Conservation (phyloP, 176 grass and related monocot species). For the Bromus sterilis region DNA sequence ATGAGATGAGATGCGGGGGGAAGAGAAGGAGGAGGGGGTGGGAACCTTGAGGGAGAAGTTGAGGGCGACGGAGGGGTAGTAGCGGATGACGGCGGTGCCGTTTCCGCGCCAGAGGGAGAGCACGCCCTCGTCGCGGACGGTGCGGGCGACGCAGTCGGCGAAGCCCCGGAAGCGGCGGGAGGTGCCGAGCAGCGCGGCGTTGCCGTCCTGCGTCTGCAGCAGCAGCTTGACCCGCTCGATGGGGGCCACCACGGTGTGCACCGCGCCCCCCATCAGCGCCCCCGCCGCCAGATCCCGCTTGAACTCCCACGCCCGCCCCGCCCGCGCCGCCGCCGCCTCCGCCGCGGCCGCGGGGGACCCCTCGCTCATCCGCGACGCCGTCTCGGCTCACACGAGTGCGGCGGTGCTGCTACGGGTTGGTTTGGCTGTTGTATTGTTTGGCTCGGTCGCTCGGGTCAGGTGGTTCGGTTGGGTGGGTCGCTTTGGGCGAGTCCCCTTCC, state of each 20-base stretch:
- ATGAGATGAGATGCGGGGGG: neutral
- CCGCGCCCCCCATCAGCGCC: constrained; percentile 84
- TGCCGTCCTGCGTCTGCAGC: constrained; percentile 98
- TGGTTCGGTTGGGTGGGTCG: neutral
- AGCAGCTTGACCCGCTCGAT: constrained; percentile 97
- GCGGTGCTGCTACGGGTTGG: too few species aligned
- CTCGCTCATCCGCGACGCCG: constrained; percentile 35
- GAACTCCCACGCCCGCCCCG: constrained; percentile 63
- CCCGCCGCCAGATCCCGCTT: constrained; percentile 90
- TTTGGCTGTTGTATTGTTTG: neutral
- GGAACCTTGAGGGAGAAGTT: constrained; percentile 99
- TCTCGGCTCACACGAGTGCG: neutral
- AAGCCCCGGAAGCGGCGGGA: constrained; percentile 72
- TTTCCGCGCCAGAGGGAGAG: constrained; percentile 97
- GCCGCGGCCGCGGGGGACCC: constrained; percentile 8
- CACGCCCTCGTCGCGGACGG: constrained; percentile 75
- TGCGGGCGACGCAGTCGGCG: constrained; percentile 82
- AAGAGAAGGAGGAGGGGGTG: neutral
- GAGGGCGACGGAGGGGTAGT: constrained; percentile 99
- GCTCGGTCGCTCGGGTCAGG: neutral
- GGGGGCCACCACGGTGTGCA: constrained; percentile 98
- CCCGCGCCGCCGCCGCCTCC: constrained; percentile 8
- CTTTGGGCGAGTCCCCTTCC: neutral
- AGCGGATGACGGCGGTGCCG: constrained; percentile 86
- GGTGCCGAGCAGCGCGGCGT: constrained; percentile 69